These are phyloP conservation scores for Wickerhamomyces subpelliculosus DNA, from an alignment of 805 yeast species.

Conservation along the genomic window DNA sequence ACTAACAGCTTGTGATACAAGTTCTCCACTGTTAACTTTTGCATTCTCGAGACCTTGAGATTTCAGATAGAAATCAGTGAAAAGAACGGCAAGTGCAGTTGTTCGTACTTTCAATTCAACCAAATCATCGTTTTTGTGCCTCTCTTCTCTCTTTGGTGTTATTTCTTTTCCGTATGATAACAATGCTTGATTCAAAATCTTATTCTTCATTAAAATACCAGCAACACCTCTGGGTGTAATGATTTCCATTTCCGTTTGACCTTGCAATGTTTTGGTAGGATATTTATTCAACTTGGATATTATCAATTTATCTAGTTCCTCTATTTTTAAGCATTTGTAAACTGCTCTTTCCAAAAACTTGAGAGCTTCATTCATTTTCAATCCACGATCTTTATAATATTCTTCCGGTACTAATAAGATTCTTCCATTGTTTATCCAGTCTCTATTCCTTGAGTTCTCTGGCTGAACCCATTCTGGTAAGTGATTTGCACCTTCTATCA, in stretches of 20 bases:
- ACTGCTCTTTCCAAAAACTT: conserved; percentile 30
- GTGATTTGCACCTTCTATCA: conserved; percentile 41
- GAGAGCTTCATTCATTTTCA: conserved; percentile 33
- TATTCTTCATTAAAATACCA: conserved; percentile 11
- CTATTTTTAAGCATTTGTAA: conserved; percentile 26
- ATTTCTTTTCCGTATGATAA: conserved; percentile 6
- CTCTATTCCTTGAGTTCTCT: conserved; percentile 38
- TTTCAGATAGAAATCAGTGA: conserved; percentile 9
- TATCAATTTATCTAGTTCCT: conserved; percentile 17
- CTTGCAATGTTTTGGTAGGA: conserved; percentile 25
- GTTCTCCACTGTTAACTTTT: conserved; percentile 2
- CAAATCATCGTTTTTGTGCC: conserved; percentile 1
- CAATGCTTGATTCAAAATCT: conserved; percentile 6
- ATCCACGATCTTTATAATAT: conserved; percentile 26
- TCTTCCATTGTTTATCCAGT: conserved; percentile 42
- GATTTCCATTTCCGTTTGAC: conserved; percentile 11
- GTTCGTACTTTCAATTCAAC: conserved; percentile 16
- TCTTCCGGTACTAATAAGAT: conserved; percentile 34
- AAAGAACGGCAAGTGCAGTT: conserved; percentile 13
- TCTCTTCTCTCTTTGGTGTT: conserved; percentile 1
- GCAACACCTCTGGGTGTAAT: conserved; percentile 11
- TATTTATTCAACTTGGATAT: conserved; percentile 12
- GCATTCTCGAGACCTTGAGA: background rate
- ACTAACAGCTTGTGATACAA: background rate
- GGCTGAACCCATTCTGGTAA: conserved; percentile 44